A percentile compares a stretch with the other conserved stretches of the same genome.
These are phyloP conservation scores for Suillus americanus DNA, from an alignment of 768 basidiomycete genomes.

Conservation along the genomic window DNA sequence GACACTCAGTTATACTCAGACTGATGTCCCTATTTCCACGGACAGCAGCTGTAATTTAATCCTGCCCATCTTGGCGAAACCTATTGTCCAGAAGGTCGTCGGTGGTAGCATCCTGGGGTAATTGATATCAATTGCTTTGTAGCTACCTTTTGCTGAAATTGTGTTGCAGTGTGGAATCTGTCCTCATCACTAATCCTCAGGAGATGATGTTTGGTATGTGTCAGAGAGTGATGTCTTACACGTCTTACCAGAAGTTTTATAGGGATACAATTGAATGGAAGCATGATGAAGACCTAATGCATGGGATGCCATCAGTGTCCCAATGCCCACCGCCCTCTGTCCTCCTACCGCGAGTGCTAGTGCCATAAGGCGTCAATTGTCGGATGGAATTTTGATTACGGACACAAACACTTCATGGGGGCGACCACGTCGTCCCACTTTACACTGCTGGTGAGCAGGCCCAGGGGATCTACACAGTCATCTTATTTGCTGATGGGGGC, in stretches of 20 bases:
- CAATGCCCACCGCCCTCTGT: too few species aligned
- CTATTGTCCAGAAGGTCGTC: slow-evolving; percentile 75
- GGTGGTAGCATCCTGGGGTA: slow-evolving; percentile 56
- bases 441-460: too few species aligned
- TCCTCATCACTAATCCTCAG: slow-evolving; percentile 60
- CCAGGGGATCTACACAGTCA: too few species aligned
- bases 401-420: too few species aligned
- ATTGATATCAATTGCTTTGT: not conserved
- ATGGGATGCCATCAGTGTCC: too few species aligned
- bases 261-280: slow-evolving; percentile 57
- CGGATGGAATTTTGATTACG: too few species aligned
- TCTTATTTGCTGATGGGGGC: too few species aligned
- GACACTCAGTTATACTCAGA: slow-evolving; percentile 59
- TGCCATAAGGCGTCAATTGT: too few species aligned
- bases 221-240: not conserved
- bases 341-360: too few species aligned
- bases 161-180: slow-evolving; percentile 48
- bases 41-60: slow-evolving; percentile 63
- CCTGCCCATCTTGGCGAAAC: slow-evolving; percentile 67
- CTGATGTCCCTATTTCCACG: slow-evolving; percentile 53
- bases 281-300: slow-evolving; percentile 59
- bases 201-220: slow-evolving; percentile 56
- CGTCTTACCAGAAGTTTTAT: slow-evolving; percentile 8
- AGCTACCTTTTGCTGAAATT: slow-evolving; percentile 8
- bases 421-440: too few species aligned